Percentiles rank a stretch among this genome's conserved stretches.
Conservation (phyloP, 2,329 filamentous ascomycete genomes). For the Epichloe hybrida region DNA sequence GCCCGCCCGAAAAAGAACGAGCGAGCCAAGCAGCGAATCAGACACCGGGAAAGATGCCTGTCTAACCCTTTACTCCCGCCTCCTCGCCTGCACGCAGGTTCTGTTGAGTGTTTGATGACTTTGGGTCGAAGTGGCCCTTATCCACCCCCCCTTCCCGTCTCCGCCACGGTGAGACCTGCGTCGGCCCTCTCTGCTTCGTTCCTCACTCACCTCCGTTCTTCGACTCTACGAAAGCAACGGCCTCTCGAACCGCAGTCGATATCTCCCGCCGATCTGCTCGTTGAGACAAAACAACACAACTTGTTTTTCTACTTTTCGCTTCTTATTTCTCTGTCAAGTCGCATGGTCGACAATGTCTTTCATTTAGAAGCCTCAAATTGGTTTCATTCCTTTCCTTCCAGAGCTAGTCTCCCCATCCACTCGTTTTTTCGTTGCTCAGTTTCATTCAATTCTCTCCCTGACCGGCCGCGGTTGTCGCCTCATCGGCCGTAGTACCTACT, state of each 20-base stretch:
- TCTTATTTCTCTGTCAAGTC: slow-evolving; percentile 7
- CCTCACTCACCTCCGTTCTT: neutral
- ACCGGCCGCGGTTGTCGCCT: neutral
- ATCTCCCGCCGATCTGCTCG: neutral
- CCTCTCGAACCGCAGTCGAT: slow-evolving; percentile 8
- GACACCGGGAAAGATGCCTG: neutral
- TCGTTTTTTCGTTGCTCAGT: slow-evolving; percentile 11
- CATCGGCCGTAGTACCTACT: neutral
- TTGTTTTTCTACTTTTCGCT: slow-evolving; percentile 1
- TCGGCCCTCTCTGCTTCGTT: slow-evolving; percentile 7
- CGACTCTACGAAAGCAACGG: slow-evolving; percentile 1
- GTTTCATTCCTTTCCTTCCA: slow-evolving; percentile 5
- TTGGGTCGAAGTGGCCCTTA: neutral
- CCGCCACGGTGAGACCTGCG: slow-evolving; percentile 9
- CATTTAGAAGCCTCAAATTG: slow-evolving; percentile 13
- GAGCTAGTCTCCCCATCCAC: slow-evolving; percentile 12
- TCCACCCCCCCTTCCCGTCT: slow-evolving; percentile 4
- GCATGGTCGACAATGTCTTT: slow-evolving; percentile 23
- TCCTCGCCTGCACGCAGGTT: neutral
- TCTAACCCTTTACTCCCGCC: neutral
- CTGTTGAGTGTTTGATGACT: neutral
- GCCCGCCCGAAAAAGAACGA: neutral
- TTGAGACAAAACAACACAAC: slow-evolving; percentile 6
- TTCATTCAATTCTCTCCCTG: neutral
- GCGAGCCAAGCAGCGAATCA: slow-evolving; percentile 1